Base-by-base conservation (phyloP, 2,329 filamentous ascomycete species). In the Dothideomycetidae sp. region DNA sequence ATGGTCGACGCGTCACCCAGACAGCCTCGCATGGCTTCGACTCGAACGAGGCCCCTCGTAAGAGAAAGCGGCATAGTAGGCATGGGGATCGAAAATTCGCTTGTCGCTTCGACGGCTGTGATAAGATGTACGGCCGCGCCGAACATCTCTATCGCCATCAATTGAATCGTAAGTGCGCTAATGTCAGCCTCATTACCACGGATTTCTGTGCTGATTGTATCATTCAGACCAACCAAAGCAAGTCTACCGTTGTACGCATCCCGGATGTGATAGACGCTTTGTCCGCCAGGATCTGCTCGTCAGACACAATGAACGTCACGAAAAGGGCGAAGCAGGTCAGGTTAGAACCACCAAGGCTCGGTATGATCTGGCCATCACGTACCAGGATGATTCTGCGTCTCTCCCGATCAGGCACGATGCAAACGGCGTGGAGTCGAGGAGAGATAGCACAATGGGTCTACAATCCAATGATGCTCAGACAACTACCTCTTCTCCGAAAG, bases 101-200 rank as follows among this genome's bases (percentile, higher is more conserved):
- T 51, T 98, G 90, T 54, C 78, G 80, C 4, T 75, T 84, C 42
- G 77, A 82, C 46, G 83, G 80, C 28, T 98, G 90, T 52, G 86
- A 84, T 29, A 98, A 94, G 67, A 92, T 80, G 55, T 98, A 98
- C 57, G 94, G 88, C 16, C 74, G 90, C 54, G 88, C 90, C 5
- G 90, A 96, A 61, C 90, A 98, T 64, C 66, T 98, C 64, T 94
- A 94, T 62, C 76, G 90, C 31, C 88, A 96, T 60, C 86, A 96
- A 61, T 63, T 96, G 48, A 98, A 98, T 56, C 90, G 81, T 85
- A 67, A 58, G 75, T 65, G 2, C n/a, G n/a, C n/a, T n/a, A n/a
- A n/a, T n/a, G n/a, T n/a, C n/a, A n/a, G n/a, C n/a, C n/a, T n/a
- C n/a, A n/a, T n/a, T n/a, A n/a, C n/a, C n/a, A n/a, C n/a, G n/a